A percentile compares a stretch with the other conserved stretches of the same genome.
These are phyloP conservation scores for Hanseniaspora lindneri DNA, from an alignment of 805 yeast species.

Conservation along the genomic window DNA sequence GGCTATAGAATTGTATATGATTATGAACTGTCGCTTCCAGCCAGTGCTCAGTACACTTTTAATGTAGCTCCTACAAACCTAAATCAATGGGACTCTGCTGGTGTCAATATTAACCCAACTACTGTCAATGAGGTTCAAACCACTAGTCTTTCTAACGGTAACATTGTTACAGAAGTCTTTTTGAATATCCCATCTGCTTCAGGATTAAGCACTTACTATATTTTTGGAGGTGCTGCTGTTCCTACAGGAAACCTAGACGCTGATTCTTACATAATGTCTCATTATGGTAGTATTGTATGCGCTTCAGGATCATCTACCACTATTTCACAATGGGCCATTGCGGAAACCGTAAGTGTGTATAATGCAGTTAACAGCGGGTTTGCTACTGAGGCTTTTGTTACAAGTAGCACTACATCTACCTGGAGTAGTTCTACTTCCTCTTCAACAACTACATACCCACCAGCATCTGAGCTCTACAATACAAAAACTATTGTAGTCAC, in stretches of 20 bases:
- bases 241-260: constrained; percentile 17
- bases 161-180: constrained; percentile 17
- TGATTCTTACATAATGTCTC: constrained; percentile 20
- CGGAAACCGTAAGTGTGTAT: constrained; percentile 19
- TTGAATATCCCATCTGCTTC: constrained; percentile 1
- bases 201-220: constrained; percentile 10
- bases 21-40: constrained; percentile 1
- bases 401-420: constrained; percentile 15
- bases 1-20: constrained; percentile 6
- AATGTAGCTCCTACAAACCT: constrained; percentile 12
- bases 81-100: constrained; percentile 20
- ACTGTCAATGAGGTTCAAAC: constrained; percentile 6
- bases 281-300: constrained; percentile 18
- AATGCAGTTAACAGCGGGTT: constrained; percentile 2
- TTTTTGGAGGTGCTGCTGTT: constrained; percentile 20
- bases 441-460: constrained; percentile 10
- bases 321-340: constrained; percentile 21
- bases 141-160: constrained; percentile 16
- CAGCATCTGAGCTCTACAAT: constrained; percentile 10
- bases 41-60: constrained; percentile 12
- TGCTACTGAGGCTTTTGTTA: constrained; percentile 13
- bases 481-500: constrained; percentile 3
- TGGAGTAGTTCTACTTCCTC: constrained; percentile 10
- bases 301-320: too few species aligned
- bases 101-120: constrained; percentile 21